Evolutionary conservation across 225 moss, liverwort and hornwort species (phyloP).

Genomic region (Bryum argenteum): DNA sequence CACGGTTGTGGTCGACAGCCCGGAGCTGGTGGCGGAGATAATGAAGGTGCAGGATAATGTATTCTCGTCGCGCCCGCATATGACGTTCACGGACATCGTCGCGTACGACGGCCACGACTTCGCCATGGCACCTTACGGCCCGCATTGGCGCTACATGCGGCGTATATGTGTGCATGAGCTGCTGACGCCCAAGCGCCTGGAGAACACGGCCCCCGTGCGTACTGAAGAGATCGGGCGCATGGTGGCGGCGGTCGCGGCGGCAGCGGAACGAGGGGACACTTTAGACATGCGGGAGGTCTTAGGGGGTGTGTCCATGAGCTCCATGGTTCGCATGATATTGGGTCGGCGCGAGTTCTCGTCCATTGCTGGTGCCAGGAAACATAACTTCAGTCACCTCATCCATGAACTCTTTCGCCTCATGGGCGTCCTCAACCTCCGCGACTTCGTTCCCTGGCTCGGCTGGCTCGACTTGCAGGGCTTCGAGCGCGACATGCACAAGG

Average conservation of each 20-base stretch:
- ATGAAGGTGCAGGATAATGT: constrained; percentile 53
- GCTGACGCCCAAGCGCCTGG: constrained; percentile 46
- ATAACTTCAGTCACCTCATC: constrained; percentile 37
- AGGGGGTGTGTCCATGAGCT: constrained; percentile 30
- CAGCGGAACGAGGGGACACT: not conserved
- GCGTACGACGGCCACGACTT: constrained; percentile 49
- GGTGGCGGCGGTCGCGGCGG: constrained; percentile 5
- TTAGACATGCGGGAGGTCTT: constrained; percentile 38
- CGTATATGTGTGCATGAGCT: constrained; percentile 55
- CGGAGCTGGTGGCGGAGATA: constrained; percentile 38
- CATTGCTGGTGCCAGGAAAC: not conserved
- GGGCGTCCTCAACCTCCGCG: constrained; percentile 46
- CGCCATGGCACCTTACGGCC: constrained; percentile 52
- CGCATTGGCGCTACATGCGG: constrained; percentile 55
- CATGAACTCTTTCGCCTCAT: constrained; percentile 41
- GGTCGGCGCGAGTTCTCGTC: constrained; percentile 33
- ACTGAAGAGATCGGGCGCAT: constrained; percentile 31
- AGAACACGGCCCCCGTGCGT: constrained; percentile 31
- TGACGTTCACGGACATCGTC: constrained; percentile 35
- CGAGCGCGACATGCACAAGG: constrained; percentile 59
- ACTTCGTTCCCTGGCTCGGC: constrained; percentile 48
- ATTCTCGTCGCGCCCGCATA: constrained; percentile 46
- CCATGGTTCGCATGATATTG: constrained; percentile 53
- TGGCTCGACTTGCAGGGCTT: constrained; percentile 49
- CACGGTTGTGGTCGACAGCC: constrained; percentile 37